Conservation (phyloP, 2,329 filamentous ascomycete genomes). For the Penicillium sp. region DNA sequence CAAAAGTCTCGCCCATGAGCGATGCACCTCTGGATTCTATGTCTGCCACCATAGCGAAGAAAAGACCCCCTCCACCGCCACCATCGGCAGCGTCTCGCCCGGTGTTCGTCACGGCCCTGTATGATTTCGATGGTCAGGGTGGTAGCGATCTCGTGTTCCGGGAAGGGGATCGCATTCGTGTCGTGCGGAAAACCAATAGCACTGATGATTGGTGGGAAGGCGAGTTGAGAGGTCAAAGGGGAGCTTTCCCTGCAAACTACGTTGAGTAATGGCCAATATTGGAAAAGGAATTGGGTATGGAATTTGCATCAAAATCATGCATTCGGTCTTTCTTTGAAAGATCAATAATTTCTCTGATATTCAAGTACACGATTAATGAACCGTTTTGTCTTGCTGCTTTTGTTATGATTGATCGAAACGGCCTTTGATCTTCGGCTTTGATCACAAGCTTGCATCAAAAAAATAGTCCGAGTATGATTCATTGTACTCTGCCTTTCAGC, state of each 20-base stretch:
- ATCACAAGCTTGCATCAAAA: too few relatives aligned
- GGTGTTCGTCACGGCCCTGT: conserved; percentile 68
- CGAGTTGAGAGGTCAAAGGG: conserved; percentile 65
- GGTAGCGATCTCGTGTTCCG: conserved; percentile 70
- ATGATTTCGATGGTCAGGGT: conserved; percentile 70
- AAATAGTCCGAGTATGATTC: too few relatives aligned
- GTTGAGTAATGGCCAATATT: conserved; percentile 47
- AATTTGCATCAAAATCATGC: background rate
- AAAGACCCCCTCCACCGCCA: conserved; percentile 72
- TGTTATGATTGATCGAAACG: too few relatives aligned
- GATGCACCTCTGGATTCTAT: background rate
- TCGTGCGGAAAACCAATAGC: conserved; percentile 74
- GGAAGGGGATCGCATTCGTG: conserved; percentile 74
- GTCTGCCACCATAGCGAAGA: conserved; percentile 59
- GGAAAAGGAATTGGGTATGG: background rate
- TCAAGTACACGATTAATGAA: background rate
- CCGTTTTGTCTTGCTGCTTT: background rate
- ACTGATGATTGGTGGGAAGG: conserved; percentile 89
- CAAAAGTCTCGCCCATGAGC: background rate
- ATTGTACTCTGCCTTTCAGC: too few relatives aligned
- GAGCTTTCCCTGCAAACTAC: conserved; percentile 83
- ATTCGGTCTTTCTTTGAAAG: background rate
- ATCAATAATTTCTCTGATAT: background rate
- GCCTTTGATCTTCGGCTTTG: background rate
- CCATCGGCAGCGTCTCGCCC: conserved; percentile 53